Percentiles rank a stretch among this genome's conserved stretches.
Evolutionary conservation across 2,329 filamentous ascomycete species (phyloP).

Genomic region (Daldinia sp.): DNA sequence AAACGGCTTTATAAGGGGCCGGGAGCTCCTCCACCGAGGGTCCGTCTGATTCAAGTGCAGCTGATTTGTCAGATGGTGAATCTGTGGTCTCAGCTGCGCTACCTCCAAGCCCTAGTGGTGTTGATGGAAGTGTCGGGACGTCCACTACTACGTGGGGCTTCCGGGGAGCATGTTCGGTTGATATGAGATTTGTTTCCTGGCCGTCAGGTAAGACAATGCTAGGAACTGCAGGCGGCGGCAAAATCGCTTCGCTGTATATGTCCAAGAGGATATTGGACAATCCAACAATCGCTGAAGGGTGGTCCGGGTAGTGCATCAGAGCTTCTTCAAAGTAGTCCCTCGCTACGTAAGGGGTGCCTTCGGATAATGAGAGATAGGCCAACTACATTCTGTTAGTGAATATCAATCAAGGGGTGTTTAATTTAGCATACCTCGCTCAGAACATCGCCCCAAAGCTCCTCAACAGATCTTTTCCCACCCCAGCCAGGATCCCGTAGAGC

Average conservation of each 20-base stretch:
- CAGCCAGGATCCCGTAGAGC: constrained; percentile 76
- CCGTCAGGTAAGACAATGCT: constrained; percentile 55
- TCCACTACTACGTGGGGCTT: constrained; percentile 23
- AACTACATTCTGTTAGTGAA: constrained; percentile 62
- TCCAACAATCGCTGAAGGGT: constrained; percentile 82
- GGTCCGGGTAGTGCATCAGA: constrained; percentile 81
- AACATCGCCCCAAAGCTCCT: constrained; percentile 87
- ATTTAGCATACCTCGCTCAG: constrained; percentile 76
- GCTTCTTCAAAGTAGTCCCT: constrained; percentile 85
- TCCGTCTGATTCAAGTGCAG: constrained; percentile 33
- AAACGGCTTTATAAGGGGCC: constrained; percentile 67
- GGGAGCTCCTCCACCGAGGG: constrained; percentile 58
- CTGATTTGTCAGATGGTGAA: constrained; percentile 34
- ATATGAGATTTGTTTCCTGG: constrained; percentile 41
- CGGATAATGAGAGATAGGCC: constrained; percentile 74
- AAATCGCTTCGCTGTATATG: constrained; percentile 78
- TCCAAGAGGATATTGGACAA: constrained; percentile 89
- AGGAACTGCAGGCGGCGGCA: constrained; percentile 68
- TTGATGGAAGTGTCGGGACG: constrained; percentile 54
- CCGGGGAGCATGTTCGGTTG: constrained; percentile 23
- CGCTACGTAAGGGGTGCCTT: constrained; percentile 74
- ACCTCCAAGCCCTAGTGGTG: constrained; percentile 61
- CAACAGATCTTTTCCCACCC: constrained; percentile 83
- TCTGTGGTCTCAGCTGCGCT: constrained; percentile 27
- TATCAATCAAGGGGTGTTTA: constrained; percentile 7